Percentiles rank a stretch among this genome's conserved stretches.
Conservation (phyloP, 441 rosid genomes). For the Euphorbia corollata region DNA sequence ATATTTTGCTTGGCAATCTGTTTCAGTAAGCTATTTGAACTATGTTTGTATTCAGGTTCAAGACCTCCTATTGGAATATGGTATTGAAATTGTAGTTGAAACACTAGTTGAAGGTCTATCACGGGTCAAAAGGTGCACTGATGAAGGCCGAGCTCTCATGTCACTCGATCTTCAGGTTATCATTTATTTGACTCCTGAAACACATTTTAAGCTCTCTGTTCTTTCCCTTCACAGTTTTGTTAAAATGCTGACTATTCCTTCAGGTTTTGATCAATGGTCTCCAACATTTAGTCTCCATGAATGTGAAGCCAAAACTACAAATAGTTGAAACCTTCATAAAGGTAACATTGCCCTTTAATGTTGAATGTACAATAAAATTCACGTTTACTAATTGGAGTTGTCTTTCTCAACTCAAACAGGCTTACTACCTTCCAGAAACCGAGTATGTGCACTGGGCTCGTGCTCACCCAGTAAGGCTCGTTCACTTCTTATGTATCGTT, state of each 20-base stretch:
- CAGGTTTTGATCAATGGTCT: constrained; percentile 90
- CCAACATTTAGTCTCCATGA: constrained; percentile 64
- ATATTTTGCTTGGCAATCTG: not conserved
- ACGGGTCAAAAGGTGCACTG: constrained; percentile 83
- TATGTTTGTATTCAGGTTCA: constrained; percentile 49
- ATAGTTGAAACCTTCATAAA: constrained; percentile 75
- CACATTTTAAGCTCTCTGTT: constrained; percentile 6
- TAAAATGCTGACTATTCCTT: constrained; percentile 12
- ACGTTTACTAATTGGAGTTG: not conserved
- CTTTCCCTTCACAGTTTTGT: not conserved
- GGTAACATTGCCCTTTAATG: constrained; percentile 32
- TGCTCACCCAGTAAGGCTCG: constrained; percentile 71
- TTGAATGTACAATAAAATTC: too few relatives aligned
- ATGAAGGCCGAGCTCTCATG: constrained; percentile 97
- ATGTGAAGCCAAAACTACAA: constrained; percentile 72
- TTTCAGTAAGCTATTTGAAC: constrained; percentile 5
- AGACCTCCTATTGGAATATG: constrained; percentile 67
- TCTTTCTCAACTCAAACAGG: constrained; percentile 39
- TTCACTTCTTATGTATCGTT: not conserved
- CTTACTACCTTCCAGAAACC: constrained; percentile 89
- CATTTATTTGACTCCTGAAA: not conserved
- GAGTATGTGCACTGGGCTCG: constrained; percentile 94
- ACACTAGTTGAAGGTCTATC: constrained; percentile 91
- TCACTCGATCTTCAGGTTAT: constrained; percentile 86
- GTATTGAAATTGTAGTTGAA: constrained; percentile 86